Evolutionary conservation across 208 protist species (phyloP), one percentile per base, ranked within the genome.

Genomic region (Pavlovales sp.): DNA sequence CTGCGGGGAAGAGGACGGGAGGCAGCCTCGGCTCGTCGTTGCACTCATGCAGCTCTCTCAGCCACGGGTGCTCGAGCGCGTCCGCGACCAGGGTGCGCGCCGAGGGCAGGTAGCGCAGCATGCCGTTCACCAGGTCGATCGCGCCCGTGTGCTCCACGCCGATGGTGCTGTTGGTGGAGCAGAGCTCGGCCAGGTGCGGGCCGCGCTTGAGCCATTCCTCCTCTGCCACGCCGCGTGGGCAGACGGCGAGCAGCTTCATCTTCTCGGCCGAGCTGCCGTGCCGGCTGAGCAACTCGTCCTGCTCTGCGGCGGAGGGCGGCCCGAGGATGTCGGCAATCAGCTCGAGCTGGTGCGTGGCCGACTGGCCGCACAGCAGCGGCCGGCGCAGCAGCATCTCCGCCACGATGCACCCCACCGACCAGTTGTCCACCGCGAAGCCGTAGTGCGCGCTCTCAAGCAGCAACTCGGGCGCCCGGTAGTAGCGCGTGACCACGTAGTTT

Each of bases 391-490:
- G 28, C 83, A 90, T 14, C 71, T 90, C 89, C 7, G 83, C 89
- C 32, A 88, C 7, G 42, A 90, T 90, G 78, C 83, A 88, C 22
- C 89, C 89, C 7, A 88, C 39, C 18, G 47, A 42, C 88, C 88
- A 90, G 32, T 88, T 79, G 88, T 90, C 88, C 20, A 90, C 88
- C n/a, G 8, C n/a, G n/a, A 18, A 0, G 40, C 42, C 67, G 77
- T 90, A 90, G 18, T 41, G 0, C 20, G 0, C 14, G 42, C 36
- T 42, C 67, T 77, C 80, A 0, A 86, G 57, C n/a, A 90, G 85
- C 40, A 90, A 41, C 77, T 90, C 89, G 46, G 89, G 89, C 40
- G 89, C 84, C 37, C 89, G 89, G 71, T 90, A 90, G 82, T 47
- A 90, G 39, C 76, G 77, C 80, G 88, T 90, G n/a, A 90, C 83